Conservation (phyloP, 129 eudicot species). For the Logfia minima region DNA sequence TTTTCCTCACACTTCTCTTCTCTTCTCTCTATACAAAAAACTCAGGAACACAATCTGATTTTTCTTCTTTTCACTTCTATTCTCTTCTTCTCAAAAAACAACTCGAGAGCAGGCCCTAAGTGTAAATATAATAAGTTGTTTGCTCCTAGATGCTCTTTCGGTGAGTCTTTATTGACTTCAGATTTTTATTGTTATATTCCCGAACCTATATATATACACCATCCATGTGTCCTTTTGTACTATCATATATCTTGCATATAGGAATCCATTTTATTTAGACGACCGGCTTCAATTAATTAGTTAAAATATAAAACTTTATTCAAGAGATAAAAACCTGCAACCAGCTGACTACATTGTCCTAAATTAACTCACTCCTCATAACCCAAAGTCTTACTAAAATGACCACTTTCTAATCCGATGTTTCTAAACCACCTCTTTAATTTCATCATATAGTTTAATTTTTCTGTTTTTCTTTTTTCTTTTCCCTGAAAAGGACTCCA, state of each 20-base stretch:
- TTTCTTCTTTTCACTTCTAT: no score
- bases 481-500: constrained; percentile 21
- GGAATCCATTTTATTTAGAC: background rate
- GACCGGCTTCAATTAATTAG: background rate
- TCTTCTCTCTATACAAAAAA: no score
- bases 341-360: constrained; percentile 10
- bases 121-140: background rate
- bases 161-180: background rate
- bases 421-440: constrained; percentile 25
- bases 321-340: background rate
- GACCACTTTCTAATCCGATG: constrained; percentile 22
- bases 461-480: background rate
- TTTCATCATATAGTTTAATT: constrained; percentile 11
- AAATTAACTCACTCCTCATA: background rate
- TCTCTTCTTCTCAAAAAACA: no score
- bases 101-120: no score
- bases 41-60: no score
- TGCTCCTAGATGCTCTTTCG: constrained; percentile 14
- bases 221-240: constrained; percentile 3
- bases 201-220: constrained; percentile 12
- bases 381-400: constrained; percentile 19
- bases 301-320: background rate
- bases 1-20: no score
- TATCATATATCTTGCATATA: background rate
- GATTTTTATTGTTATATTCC: constrained; percentile 3